Conservation (phyloP, 2,329 filamentous ascomycete genomes). For the Phaeoacremonium minimum region DNA sequence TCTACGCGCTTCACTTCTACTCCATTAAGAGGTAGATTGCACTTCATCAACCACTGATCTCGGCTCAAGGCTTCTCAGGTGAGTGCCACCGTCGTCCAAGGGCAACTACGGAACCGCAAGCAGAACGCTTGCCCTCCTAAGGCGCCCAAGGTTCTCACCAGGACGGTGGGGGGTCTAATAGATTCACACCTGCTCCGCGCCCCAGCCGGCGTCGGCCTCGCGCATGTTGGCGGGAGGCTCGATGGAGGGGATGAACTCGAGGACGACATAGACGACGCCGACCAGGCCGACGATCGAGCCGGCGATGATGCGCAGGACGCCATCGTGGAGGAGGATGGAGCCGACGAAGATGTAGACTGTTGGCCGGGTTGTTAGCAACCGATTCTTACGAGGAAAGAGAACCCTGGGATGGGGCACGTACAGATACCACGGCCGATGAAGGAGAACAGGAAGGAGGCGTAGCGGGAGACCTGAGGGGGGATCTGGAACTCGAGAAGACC, state of each 20-base stretch:
- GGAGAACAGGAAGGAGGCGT: slow-evolving; percentile 96
- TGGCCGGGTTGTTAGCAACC: slow-evolving; percentile 12
- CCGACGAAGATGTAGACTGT: slow-evolving; percentile 96
- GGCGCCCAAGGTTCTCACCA: no score
- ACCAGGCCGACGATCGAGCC: slow-evolving; percentile 74
- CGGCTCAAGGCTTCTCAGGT: no score
- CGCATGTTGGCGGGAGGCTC: slow-evolving; percentile 80
- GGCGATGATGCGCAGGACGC: slow-evolving; percentile 66
- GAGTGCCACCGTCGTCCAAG: no score
- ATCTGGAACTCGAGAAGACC: slow-evolving; percentile 74
- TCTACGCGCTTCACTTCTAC: no score
- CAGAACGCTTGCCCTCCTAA: no score
- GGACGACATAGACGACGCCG: slow-evolving; percentile 71
- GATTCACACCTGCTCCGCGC: slow-evolving; percentile 68
- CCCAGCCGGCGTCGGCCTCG: slow-evolving; percentile 71
- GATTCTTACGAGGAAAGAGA: neutral
- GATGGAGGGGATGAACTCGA: slow-evolving; percentile 75
- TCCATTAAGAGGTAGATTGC: no score
- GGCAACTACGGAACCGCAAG: no score
- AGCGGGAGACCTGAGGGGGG: slow-evolving; percentile 85
- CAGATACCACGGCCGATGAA: slow-evolving; percentile 94
- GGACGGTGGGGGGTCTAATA: no score
- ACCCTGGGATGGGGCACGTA: slow-evolving; percentile 46
- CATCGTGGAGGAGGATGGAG: slow-evolving; percentile 70
- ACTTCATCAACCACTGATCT: no score